phyloP scores from a whole-genome alignment of 805 yeast species.

The Candida silvatica region DNA sequence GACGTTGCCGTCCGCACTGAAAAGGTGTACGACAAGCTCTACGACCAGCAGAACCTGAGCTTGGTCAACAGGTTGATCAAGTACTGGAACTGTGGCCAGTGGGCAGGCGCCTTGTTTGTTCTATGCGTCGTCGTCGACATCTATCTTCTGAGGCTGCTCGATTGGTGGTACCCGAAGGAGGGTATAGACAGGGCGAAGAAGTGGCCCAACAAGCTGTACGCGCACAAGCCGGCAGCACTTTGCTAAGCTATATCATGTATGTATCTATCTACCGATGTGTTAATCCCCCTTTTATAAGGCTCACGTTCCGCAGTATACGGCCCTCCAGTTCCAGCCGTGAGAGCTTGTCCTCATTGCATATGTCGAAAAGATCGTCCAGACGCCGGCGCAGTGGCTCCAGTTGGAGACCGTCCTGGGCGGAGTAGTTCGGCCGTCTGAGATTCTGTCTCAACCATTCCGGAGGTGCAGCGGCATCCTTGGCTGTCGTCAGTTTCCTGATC shows the following conservation, averaged over 20 bases:
- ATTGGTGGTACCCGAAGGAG: conserved; percentile 59
- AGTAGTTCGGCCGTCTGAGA: no score
- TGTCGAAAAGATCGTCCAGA: no score
- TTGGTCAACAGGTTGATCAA: conserved; percentile 51
- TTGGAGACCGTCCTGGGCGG: no score
- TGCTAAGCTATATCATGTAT: conserved; percentile 1
- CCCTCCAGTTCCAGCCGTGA: no score
- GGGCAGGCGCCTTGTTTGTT: conserved; percentile 82
- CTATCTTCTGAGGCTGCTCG: conserved; percentile 52
- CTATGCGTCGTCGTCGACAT: conserved; percentile 77
- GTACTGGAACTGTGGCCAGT: conserved; percentile 63
- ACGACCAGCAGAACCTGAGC: conserved; percentile 19
- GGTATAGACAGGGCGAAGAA: conserved; percentile 68
- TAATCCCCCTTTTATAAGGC: no score
- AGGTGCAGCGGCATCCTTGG: no score
- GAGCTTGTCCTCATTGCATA: no score
- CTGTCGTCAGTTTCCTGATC: no score
- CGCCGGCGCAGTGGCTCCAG: no score
- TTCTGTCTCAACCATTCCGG: no score
- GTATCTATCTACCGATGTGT: no score
- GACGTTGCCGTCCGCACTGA: conserved; percentile 86
- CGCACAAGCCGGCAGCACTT: not conserved
- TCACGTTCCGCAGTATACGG: no score
- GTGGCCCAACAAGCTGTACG: conserved; percentile 48
- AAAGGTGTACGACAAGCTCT: conserved; percentile 53